Evolutionary conservation across 352 stramenopile species (phyloP).

Genomic region (Phytophthora pistaciae): DNA sequence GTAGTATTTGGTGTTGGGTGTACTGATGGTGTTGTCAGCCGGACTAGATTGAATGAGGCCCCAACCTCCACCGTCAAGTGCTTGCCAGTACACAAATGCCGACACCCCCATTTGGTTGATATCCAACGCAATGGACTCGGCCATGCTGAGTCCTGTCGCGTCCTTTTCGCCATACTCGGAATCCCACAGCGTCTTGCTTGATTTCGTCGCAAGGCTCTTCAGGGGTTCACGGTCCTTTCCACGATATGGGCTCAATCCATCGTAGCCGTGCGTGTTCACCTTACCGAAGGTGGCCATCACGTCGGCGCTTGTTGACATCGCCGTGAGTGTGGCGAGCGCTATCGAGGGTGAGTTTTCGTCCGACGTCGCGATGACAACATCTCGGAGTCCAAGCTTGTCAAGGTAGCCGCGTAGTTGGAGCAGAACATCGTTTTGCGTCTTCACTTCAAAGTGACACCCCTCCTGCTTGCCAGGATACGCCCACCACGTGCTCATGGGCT

Average conservation of each 20-base stretch:
- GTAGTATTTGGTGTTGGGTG: constrained; percentile 62
- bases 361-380: constrained; percentile 47
- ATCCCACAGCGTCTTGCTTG: constrained; percentile 61
- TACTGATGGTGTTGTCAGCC: constrained; percentile 44
- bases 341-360: constrained; percentile 64
- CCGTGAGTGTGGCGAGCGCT: constrained; percentile 42
- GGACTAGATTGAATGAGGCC: constrained; percentile 57
- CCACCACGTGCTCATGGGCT: constrained; percentile 64
- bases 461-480: constrained; percentile 55
- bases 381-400: constrained; percentile 35
- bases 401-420: constrained; percentile 47
- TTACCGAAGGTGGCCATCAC: constrained; percentile 51
- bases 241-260: constrained; percentile 50
- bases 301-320: constrained; percentile 25
- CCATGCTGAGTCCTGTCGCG: constrained; percentile 51
- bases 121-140: constrained; percentile 56
- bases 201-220: constrained; percentile 34
- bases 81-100: constrained; percentile 76
- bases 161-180: constrained; percentile 71
- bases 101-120: constrained; percentile 69
- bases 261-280: constrained; percentile 70
- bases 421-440: constrained; percentile 54
- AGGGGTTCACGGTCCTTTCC: constrained; percentile 46
- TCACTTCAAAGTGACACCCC: constrained; percentile 58
- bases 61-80: constrained; percentile 62